Conservation (phyloP, 2,329 filamentous ascomycete genomes). For the Neofusicoccum laricinum region DNA sequence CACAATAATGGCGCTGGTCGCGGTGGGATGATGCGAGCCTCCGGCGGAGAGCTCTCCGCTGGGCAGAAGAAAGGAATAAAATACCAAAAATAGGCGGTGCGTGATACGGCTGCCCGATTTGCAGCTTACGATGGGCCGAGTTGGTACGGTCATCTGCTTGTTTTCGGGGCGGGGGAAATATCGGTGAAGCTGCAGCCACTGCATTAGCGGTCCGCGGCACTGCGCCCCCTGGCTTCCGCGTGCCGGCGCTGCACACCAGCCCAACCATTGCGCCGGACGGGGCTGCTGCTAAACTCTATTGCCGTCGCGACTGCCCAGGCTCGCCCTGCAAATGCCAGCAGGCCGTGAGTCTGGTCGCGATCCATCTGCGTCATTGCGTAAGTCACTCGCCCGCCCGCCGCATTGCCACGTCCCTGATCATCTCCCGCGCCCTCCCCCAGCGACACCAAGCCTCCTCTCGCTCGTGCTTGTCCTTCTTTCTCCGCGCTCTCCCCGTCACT, state of each 20-base stretch:
- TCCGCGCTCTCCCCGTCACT: background rate
- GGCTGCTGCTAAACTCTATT: conserved; percentile 2
- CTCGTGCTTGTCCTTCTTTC: background rate
- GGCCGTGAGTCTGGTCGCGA: background rate
- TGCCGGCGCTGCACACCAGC: background rate
- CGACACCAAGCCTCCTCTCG: background rate
- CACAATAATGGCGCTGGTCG: too few relatives aligned
- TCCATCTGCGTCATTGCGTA: conserved; percentile 5
- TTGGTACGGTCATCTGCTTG: background rate
- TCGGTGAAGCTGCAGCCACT: conserved; percentile 2
- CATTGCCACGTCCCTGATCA: conserved; percentile 1
- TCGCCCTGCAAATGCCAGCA: background rate
- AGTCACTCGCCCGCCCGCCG: background rate
- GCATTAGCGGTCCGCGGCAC: conserved; percentile 1
- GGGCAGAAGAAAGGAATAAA: background rate
- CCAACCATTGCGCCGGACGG: background rate
- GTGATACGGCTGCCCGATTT: background rate
- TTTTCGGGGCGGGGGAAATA: background rate
- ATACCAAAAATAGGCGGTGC: background rate
- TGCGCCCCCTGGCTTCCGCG: background rate
- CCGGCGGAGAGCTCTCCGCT: background rate
- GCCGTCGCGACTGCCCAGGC: background rate
- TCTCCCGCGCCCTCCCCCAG: background rate
- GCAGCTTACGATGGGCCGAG: background rate
- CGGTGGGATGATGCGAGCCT: background rate